Base-by-base conservation (phyloP, 2,329 filamentous ascomycete species). In the Westerdykella sp. region DNA sequence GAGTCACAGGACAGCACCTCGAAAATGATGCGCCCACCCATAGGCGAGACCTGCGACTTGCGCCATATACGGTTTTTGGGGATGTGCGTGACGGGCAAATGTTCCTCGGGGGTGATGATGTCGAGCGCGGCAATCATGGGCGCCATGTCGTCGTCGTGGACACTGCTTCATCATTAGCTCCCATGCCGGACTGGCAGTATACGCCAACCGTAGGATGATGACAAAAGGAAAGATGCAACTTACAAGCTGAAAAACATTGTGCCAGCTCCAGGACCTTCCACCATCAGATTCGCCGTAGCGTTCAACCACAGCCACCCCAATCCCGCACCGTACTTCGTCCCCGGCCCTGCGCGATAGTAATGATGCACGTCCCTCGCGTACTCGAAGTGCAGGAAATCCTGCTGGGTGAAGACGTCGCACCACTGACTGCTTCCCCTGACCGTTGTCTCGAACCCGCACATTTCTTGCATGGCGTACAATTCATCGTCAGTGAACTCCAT, bases 251-350 rank as follows among this genome's bases (percentile, higher is more conserved):
- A 73, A 54, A 78, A 81, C 13, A 79, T 55, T 2, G 67, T 62
- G 2, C 75, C 76, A 12, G 64, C 67, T 6, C 61, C 57, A 3
- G 68, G 66, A 0, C 75, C 72, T 32, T 71, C 57, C 5, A 62
- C 51, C 43, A 81, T 59, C 30, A 80, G 56, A 37, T 70, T 64
- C 6, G 70, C 65, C 0, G 77, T 80, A 4, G 77, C 76, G 56
- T 80, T 78, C 37, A 81, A 51, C 74, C 75, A 81, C 9, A 79
- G 56, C 71, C 70, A 77, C 2, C 78, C 78, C 74, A 80, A 77
- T 1, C 69, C 64, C 5, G 68, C 66, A 2, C 71, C 72, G 50
- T 77, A 80, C 23, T 62, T 66, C 45, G 77, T 79, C 1, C 78
- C 78, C 1, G 77, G 76, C 0, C 78, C 78, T 7, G 75, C 71